phyloP scores from a whole-genome alignment of 208 protist species.

The Acanthamoeba quina region DNA sequence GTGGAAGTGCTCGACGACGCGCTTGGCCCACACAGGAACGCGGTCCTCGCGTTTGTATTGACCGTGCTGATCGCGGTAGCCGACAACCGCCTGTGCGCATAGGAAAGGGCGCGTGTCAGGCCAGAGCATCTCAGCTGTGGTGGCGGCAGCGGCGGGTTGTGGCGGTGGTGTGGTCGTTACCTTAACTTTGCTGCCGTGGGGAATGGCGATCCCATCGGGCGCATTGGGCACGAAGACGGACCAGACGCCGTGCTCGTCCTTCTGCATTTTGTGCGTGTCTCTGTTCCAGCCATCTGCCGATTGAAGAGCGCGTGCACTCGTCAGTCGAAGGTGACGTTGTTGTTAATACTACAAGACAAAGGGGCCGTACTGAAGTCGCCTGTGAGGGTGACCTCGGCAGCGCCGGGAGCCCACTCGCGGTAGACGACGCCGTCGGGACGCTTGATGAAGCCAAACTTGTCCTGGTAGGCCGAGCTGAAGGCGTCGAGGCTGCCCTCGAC shows the following conservation, averaged over 20 bases:
- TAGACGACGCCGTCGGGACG: slow-evolving; percentile 79
- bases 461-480: slow-evolving; percentile 84
- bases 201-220: slow-evolving; percentile 81
- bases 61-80: slow-evolving; percentile 39
- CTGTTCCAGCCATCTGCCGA: slow-evolving; percentile 87
- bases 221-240: slow-evolving; percentile 80
- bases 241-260: slow-evolving; percentile 87
- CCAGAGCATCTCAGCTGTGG: not conserved
- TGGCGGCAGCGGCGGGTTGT: no score
- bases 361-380: slow-evolving; percentile 88
- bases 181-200: slow-evolving; percentile 84
- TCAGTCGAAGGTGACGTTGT: no score
- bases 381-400: slow-evolving; percentile 78
- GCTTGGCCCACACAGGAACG: slow-evolving; percentile 85
- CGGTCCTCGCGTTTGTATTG: slow-evolving; percentile 81
- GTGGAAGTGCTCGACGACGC: slow-evolving; percentile 81
- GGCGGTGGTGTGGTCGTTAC: not conserved
- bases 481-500: slow-evolving; percentile 83
- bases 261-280: slow-evolving; percentile 55
- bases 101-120: not conserved
- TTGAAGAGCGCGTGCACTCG: no score
- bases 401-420: slow-evolving; percentile 87
- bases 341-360: no score
- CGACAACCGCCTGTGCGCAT: not conserved
- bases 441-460: slow-evolving; percentile 82